Percentiles rank a stretch among this genome's conserved stretches.
phyloP scores from a whole-genome alignment of 345 rosid species.

The Rhizophora mangle region DNA sequence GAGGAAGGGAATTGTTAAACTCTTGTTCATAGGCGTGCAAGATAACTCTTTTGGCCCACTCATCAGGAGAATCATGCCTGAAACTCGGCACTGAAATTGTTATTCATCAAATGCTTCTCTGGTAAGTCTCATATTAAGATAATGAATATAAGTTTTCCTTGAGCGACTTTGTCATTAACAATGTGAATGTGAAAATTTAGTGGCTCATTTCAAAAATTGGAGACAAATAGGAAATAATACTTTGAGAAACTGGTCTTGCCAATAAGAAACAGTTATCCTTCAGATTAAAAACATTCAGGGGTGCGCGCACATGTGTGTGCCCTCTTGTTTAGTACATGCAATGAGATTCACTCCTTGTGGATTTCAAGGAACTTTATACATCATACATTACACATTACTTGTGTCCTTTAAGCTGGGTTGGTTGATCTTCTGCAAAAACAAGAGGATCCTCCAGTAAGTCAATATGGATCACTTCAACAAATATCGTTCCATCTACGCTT shows the following conservation, averaged over 20 bases:
- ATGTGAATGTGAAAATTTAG: neutral
- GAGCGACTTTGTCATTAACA: neutral
- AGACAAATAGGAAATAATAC: neutral
- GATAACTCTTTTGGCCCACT: neutral
- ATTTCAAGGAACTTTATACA: constrained; percentile 28
- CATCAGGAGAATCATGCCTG: neutral
- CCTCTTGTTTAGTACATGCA: neutral
- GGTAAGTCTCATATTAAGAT: neutral
- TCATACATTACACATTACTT: constrained; percentile 48
- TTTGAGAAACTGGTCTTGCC: neutral
- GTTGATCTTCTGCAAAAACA: constrained; percentile 25
- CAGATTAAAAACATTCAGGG: neutral
- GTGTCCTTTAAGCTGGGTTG: constrained; percentile 45
- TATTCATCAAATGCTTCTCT: neutral
- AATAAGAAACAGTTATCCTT: neutral
- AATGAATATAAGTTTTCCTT: neutral
- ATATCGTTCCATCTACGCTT: constrained; percentile 46
- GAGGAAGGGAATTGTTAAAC: constrained; percentile 11
- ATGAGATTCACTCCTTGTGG: neutral
- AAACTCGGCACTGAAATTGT: neutral
- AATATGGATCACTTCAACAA: constrained; percentile 24
- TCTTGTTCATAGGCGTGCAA: neutral
- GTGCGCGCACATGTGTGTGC: neutral
- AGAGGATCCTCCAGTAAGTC: constrained; percentile 35
- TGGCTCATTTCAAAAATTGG: neutral